phyloP scores from a whole-genome alignment of 352 stramenopile genomes.

The Blastocystis sp. region DNA sequence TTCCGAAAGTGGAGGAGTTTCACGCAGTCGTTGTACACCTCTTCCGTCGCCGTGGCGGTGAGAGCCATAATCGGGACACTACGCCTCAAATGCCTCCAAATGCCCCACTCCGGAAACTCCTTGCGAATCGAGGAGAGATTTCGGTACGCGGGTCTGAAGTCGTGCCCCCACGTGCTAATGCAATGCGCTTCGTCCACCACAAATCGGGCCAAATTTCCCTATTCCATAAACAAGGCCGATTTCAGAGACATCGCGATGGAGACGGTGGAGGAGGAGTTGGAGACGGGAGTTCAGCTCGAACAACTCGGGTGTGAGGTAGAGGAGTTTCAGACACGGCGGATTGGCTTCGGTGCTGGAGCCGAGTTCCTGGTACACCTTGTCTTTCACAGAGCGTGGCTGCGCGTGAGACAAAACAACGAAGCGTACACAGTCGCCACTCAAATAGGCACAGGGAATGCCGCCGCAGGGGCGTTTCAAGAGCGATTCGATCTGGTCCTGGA shows the following conservation, averaged over 20 bases:
- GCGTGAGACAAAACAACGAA: neutral
- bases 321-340: slow-evolving; percentile 12
- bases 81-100: neutral
- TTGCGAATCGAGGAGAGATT: slow-evolving; percentile 86
- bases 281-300: slow-evolving; percentile 6
- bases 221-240: slow-evolving; percentile 38
- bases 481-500: slow-evolving; percentile 95
- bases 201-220: slow-evolving; percentile 88
- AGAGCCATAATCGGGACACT: slow-evolving; percentile 84
- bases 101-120: slow-evolving; percentile 89
- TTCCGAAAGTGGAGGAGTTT: slow-evolving; percentile 81
- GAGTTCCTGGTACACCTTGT: neutral
- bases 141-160: slow-evolving; percentile 98
- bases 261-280: slow-evolving; percentile 12
- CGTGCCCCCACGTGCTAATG: slow-evolving; percentile 94
- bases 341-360: neutral
- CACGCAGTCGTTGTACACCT: slow-evolving; percentile 85
- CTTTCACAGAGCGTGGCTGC: neutral
- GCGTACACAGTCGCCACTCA: slow-evolving; percentile 76
- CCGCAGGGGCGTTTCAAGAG: slow-evolving; percentile 75
- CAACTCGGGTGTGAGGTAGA: slow-evolving; percentile 70
- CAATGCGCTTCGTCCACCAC: slow-evolving; percentile 96
- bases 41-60: slow-evolving; percentile 86
- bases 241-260: slow-evolving; percentile 39
- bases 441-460: slow-evolving; percentile 84